Evolutionary conservation across 371 early-diverging fungal species (phyloP), one percentile per base, ranked within the genome.

Genomic region (Mortierella sp.): DNA sequence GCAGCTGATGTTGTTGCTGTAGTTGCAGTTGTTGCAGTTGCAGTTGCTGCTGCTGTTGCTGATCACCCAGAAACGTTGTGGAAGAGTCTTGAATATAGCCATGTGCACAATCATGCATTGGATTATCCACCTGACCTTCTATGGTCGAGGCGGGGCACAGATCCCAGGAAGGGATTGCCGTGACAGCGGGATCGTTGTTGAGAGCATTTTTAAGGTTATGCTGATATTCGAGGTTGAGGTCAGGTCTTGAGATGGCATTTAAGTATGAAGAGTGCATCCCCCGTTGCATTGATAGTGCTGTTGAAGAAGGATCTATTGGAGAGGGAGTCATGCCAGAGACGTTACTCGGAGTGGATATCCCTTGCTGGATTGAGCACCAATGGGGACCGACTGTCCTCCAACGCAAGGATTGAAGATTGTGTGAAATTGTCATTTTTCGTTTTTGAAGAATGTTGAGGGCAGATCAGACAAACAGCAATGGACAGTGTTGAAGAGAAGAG

Each of bases 331-430:
- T 28, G 40, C 52, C 45, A 49, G 40, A 32, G 45, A 30, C 10
- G 67, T n/a, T 20, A 45, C 45, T 32, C 51, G 72, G 5, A 37
- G 37, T 16, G n/a, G 60, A 60, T 22, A 20, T 14, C 18, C 37
- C 22, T 37, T 14, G 67, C 54, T 70, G 57, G 72, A 77, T 68
- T 20, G 77, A 77, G 58, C 47, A 68, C 77, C 77, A 77, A n/a
- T 77, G 77, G 2, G 77, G 68, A 5, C 77, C 77, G 8, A 77
- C 77, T 20, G 77, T 59, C 59, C 68, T 70, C 70, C 76, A 72
- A 59, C 68, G 45, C n/a, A 72, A 55, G 43, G 62, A 57, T 51
- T 1, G 51, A 28, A 28, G 10, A 55, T 16, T 55, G 28, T 22
- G 55, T 12, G 55, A 55, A 26, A 24, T 11, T 22, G 55, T 55